Conservation (phyloP, 768 basidiomycete species). For the Podaxis sp. region DNA sequence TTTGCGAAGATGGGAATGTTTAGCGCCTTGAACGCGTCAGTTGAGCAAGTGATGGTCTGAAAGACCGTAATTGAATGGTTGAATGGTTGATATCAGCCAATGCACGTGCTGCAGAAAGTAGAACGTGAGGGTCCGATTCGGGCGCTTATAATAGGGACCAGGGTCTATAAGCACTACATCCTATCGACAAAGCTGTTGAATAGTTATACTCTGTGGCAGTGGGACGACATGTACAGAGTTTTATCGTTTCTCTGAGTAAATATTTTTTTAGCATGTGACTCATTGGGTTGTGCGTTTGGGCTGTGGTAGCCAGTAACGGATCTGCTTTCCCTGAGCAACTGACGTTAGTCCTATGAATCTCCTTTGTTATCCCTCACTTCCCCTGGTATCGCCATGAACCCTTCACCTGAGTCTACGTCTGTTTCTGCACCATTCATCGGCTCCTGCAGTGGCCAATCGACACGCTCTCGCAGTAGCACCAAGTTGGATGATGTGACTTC, state of each 20-base stretch:
- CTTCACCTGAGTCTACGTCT: constrained; percentile 21
- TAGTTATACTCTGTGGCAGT: no score
- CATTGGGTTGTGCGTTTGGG: background rate
- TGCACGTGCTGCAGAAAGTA: background rate
- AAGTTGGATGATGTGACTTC: constrained; percentile 64
- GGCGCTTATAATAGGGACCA: no score
- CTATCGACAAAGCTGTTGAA: background rate
- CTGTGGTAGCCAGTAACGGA: background rate
- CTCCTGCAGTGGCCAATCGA: constrained; percentile 38
- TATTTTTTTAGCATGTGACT: constrained; percentile 1
- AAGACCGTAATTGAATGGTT: background rate
- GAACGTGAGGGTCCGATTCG: background rate
- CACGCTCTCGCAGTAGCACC: constrained; percentile 59
- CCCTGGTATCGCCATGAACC: background rate
- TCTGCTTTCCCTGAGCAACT: background rate
- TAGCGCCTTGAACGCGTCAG: background rate
- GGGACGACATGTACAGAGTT: no score
- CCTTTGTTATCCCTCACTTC: background rate
- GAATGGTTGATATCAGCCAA: background rate
- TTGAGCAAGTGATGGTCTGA: background rate
- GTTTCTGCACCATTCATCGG: constrained; percentile 30
- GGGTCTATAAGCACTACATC: background rate
- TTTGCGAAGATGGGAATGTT: background rate
- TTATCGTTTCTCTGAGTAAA: no score
- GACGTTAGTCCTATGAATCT: constrained; percentile 1